Evolutionary conservation across 331 rosid genomes (phyloP).

Genomic region (Quercus tomentella): DNA sequence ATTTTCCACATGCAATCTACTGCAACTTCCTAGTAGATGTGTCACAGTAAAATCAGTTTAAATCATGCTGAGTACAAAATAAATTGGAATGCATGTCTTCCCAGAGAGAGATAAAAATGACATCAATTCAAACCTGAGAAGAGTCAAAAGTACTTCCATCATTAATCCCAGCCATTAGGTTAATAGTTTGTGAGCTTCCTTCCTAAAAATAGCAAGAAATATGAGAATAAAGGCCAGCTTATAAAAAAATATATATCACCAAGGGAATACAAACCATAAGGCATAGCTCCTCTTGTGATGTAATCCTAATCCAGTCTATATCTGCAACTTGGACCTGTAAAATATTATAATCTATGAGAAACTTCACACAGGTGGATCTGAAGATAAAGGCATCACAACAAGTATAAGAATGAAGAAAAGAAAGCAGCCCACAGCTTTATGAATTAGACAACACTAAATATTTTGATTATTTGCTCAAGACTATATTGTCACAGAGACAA

Average conservation of each 20-base stretch:
- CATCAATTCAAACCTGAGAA: constrained; percentile 65
- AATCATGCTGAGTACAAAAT: constrained; percentile 5
- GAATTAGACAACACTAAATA: neutral
- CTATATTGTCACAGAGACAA: neutral
- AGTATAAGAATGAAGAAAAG: neutral
- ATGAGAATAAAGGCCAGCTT: constrained; percentile 5
- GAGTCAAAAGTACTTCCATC: constrained; percentile 67
- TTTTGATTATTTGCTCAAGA: neutral
- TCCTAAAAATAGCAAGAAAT: constrained; percentile 51
- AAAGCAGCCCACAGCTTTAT: neutral
- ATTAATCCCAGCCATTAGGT: constrained; percentile 62
- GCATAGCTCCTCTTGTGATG: constrained; percentile 67
- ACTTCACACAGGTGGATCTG: neutral
- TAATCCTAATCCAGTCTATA: constrained; percentile 80
- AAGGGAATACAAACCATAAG: constrained; percentile 53
- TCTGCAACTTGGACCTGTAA: constrained; percentile 91
- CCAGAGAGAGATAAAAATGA: constrained; percentile 8
- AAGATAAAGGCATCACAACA: neutral
- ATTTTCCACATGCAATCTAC: constrained; percentile 14
- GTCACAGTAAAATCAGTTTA: constrained; percentile 14
- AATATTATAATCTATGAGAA: constrained; percentile 16
- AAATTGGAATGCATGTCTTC: constrained; percentile 5
- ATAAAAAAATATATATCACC: constrained; percentile 1
- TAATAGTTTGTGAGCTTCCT: constrained; percentile 61
- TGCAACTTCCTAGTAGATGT: constrained; percentile 5